Base-by-base conservation (phyloP, 768 basidiomycete genomes). In the Russula sp. region DNA sequence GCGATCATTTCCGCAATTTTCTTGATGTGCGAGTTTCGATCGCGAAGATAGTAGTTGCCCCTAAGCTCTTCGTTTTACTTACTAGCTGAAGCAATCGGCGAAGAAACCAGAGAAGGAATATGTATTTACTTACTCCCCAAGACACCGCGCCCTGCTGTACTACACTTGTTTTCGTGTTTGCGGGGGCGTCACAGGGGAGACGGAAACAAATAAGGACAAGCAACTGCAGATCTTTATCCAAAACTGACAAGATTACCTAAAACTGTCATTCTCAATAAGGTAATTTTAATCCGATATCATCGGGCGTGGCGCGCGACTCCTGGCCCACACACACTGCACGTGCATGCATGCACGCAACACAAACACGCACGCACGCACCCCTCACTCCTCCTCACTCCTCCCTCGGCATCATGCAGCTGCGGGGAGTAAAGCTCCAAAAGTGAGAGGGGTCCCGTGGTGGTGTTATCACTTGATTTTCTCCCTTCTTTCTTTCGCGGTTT, bases 281-380 rank as follows among this genome's bases (percentile, higher is more conserved):
- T 55, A 64, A 30, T 30, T 30, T 30, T 30, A 30, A 64, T 59
- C 63, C 63, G 63, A 60, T 36, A 28, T 48, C 63, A 60, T 64
- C 63, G 59, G 58, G 58, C 63, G 38, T 59, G 59, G 56, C 24
- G 28, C 42, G 38, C n/a, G n/a, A n/a, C 48, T 59, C 48, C 34
- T 36, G 34, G 11, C 34, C 34, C 10, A 34, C 24, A 32, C 32
- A 46, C n/a, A 28, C 40, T 18, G 26, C 54, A 24, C 38, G 55
- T 49, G 26, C 55, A 26, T 24, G 42, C 56, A 57, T 7, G 6
- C 38, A 40, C 38, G 18, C 38, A 16, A 30, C 3, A 30, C 28
- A 36, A 16, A 18, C 38, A 18, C 38, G 42, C 56, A 58, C 20
- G 49, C 51, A 42, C 50, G 24, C 62, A 46, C 49, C 51, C 44